Percentiles rank a stretch among this genome's conserved stretches.
Conservation (phyloP, 768 basidiomycete species). For the Suillus ampliporus region DNA sequence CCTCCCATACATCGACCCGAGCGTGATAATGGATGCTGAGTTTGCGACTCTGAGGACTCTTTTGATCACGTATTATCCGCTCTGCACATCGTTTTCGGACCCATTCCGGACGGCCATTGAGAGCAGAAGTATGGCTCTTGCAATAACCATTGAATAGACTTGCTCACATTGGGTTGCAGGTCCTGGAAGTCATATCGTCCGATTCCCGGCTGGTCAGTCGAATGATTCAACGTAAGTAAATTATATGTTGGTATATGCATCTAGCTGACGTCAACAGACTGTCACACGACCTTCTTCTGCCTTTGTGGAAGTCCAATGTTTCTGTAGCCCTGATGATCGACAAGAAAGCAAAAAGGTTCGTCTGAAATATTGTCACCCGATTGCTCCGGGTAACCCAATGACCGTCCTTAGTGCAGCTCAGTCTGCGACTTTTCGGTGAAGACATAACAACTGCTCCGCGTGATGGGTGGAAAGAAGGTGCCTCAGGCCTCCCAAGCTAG, state of each 20-base stretch:
- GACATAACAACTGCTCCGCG: no score
- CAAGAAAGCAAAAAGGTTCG: no score
- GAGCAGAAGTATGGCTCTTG: constrained; percentile 53
- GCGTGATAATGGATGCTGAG: constrained; percentile 63
- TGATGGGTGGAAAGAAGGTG: no score
- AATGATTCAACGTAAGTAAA: constrained; percentile 59
- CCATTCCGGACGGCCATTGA: constrained; percentile 62
- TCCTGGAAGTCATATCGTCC: constrained; percentile 74
- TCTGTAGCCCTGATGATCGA: no score
- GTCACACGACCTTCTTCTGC: no score
- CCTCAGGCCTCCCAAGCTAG: no score
- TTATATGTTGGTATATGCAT: background rate
- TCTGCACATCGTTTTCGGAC: constrained; percentile 65
- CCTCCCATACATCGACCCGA: constrained; percentile 77
- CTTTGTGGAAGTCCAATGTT: no score
- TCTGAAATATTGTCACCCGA: no score
- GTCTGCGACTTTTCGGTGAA: no score
- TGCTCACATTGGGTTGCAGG: constrained; percentile 41
- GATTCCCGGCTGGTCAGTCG: constrained; percentile 61
- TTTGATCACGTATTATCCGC: constrained; percentile 80
- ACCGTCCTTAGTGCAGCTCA: no score
- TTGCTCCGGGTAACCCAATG: no score
- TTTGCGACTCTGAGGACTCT: constrained; percentile 65
- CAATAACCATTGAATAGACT: background rate
- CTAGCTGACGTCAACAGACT: background rate